These are phyloP conservation scores for Candida arabinofermentans DNA, from an alignment of 805 yeast species.

Conservation along the genomic window DNA sequence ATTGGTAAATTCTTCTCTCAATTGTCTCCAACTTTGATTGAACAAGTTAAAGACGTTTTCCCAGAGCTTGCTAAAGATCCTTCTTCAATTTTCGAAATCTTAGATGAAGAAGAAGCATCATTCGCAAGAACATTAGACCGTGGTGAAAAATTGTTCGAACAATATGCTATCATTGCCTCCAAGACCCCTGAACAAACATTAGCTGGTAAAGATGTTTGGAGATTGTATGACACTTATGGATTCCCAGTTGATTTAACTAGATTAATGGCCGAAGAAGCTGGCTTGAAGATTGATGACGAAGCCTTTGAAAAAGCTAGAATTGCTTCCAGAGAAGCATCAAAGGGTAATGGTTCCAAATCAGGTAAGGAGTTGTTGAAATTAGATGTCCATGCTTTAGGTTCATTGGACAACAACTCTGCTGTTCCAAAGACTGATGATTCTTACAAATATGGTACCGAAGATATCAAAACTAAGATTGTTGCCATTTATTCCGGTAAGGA, in stretches of 20 bases:
- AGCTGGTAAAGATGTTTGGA: constrained; percentile 95
- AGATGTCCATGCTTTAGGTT: constrained; percentile 86
- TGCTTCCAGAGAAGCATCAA: constrained; percentile 91
- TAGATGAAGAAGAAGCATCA: constrained; percentile 93
- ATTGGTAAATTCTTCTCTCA: constrained; percentile 91
- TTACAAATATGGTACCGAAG: constrained; percentile 69
- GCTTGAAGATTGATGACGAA: constrained; percentile 83
- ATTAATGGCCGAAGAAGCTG: constrained; percentile 98
- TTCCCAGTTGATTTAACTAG: constrained; percentile 98
- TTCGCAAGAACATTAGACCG: constrained; percentile 94
- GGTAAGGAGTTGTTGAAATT: constrained; percentile 66
- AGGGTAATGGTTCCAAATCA: constrained; percentile 64
- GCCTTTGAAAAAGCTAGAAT: constrained; percentile 89
- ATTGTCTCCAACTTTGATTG: constrained; percentile 88
- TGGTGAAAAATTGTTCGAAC: constrained; percentile 95
- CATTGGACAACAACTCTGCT: constrained; percentile 52
- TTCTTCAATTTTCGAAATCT: constrained; percentile 76
- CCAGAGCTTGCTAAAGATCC: constrained; percentile 82
- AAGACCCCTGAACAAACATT: constrained; percentile 70
- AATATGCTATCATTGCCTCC: constrained; percentile 81
- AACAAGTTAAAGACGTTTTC: constrained; percentile 81
- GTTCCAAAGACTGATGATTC: constrained; percentile 83
- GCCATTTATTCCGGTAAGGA: constrained; percentile 65
- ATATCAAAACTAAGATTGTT: constrained; percentile 63
- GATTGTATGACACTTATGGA: constrained; percentile 96